Conservation (phyloP, 2,329 filamentous ascomycete genomes). For the Fusarium drepaniforme region DNA sequence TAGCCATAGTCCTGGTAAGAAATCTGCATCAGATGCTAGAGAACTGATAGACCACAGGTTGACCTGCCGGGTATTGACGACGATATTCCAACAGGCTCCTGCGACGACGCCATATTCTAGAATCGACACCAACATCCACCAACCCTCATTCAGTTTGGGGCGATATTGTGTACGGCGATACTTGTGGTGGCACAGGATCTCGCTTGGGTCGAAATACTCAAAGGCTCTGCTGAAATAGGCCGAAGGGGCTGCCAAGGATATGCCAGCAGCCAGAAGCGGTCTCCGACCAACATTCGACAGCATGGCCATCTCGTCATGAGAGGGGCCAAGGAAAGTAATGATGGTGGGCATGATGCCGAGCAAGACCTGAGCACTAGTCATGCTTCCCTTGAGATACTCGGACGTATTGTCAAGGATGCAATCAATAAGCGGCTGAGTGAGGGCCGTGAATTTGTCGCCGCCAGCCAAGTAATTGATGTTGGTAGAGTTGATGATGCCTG, state of each 20-base stretch:
- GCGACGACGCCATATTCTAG: neutral
- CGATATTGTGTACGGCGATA: neutral
- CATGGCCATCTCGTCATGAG: slow-evolving; percentile 9
- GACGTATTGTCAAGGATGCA: slow-evolving; percentile 10
- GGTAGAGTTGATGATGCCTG: neutral
- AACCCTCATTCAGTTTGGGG: too few species aligned
- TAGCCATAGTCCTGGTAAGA: slow-evolving; percentile 3
- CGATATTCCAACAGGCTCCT: neutral
- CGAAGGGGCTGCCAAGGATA: slow-evolving; percentile 11
- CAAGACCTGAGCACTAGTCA: slow-evolving; percentile 14
- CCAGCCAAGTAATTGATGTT: slow-evolving; percentile 7
- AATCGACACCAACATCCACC: neutral
- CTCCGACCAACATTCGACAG: slow-evolving; percentile 7
- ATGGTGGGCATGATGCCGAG: slow-evolving; percentile 18
- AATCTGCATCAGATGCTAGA: slow-evolving; percentile 6
- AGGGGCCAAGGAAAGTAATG: slow-evolving; percentile 7
- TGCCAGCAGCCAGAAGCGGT: slow-evolving; percentile 1
- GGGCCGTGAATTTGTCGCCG: slow-evolving; percentile 1
- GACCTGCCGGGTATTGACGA: slow-evolving; percentile 4
- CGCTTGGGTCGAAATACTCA: slow-evolving; percentile 10
- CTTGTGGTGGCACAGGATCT: slow-evolving; percentile 1
- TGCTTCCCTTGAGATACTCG: slow-evolving; percentile 8
- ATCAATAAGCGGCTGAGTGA: slow-evolving; percentile 17
- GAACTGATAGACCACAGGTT: neutral
- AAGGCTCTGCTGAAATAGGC: slow-evolving; percentile 17